Base-by-base conservation (phyloP, 2,329 filamentous ascomycete species). In the Amesomyces nigricolor region DNA sequence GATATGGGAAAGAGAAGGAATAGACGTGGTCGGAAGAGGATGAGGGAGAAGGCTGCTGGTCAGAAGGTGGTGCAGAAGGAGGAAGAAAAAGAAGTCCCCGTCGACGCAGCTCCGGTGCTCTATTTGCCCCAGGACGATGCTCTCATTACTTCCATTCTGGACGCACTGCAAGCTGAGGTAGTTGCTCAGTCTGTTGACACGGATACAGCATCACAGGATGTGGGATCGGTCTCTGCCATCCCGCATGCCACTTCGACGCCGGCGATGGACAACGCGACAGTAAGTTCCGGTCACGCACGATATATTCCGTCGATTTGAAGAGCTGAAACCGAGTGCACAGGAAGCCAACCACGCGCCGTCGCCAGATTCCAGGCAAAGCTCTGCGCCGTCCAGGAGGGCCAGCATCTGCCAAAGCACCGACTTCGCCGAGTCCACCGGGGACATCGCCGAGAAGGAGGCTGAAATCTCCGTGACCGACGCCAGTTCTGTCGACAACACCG, bases 391-490 rank as follows among this genome's bases (percentile, higher is more conserved):
- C 32, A 42, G 48, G n/a, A 40, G 46, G 30, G 17, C 19, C 8
- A 38, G 39, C 7, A 11, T 57, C n/a, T 44, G 50, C 30, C 44
- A 53, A 22, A 38, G 17, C 5, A 35, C 35, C 10, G 56, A 47
- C 32, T 7, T 57, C 44, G 56, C 54, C 7, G 59, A 59, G 8
- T 61, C 59, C 13, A 52, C 54, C 6, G 59, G 59, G 6, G 59
- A 61, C 37, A 35, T 61, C n/a, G 57, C 54, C 14, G 60, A 62
- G 42, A 50, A 53, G 38, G 58, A 58, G 22, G 58, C 56, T 8
- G 58, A 62, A 29, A 10, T 35, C 7, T 35, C 32, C 32, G 11
- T 35, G 51, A 52, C 38, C 16, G 32, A 35, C 8, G 11, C 32
- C 32, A 35, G 54, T 16, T 39, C 47, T 9, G 44, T 52, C 44